Conservation (phyloP, 192 early-diverging fungal species). For the Backusella morwellensis region DNA sequence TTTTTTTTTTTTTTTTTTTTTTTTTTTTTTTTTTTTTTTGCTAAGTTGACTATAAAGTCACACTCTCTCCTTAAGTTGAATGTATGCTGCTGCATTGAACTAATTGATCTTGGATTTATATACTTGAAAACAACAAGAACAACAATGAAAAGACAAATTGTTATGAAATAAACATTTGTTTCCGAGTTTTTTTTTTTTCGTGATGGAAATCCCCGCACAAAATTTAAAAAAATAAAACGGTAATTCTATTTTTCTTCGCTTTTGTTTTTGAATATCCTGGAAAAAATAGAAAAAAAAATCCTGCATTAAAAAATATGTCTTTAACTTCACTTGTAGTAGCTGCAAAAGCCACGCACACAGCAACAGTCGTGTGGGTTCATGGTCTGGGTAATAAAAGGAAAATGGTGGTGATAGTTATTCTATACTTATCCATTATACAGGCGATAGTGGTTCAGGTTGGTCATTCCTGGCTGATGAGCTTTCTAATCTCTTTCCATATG, state of each 20-base stretch:
- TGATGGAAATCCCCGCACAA: no score
- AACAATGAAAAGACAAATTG: no score
- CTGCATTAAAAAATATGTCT: conserved; percentile 3
- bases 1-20: no score
- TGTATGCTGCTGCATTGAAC: no score
- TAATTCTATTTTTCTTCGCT: neutral
- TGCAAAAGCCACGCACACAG: conserved; percentile 46
- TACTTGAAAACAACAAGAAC: no score
- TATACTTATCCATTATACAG: conserved; percentile 11
- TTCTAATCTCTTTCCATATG: conserved; percentile 60
- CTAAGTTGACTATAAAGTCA: no score
- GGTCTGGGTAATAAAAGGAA: conserved; percentile 31
- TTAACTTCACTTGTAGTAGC: conserved; percentile 42
- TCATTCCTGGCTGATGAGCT: conserved; percentile 54
- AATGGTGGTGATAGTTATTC: neutral
- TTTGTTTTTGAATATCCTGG: neutral
- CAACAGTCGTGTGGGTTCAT: conserved; percentile 56
- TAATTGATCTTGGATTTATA: no score
- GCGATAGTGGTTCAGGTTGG: conserved; percentile 65
- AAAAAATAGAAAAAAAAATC: neutral
- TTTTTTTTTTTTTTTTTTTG: no score
- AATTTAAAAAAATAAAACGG: no score
- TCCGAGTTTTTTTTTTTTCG: no score
- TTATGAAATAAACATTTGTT: no score
- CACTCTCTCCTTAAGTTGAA: no score